Evolutionary conservation across 2,329 filamentous ascomycete species (phyloP).

Genomic region (Juglanconis juglandina): DNA sequence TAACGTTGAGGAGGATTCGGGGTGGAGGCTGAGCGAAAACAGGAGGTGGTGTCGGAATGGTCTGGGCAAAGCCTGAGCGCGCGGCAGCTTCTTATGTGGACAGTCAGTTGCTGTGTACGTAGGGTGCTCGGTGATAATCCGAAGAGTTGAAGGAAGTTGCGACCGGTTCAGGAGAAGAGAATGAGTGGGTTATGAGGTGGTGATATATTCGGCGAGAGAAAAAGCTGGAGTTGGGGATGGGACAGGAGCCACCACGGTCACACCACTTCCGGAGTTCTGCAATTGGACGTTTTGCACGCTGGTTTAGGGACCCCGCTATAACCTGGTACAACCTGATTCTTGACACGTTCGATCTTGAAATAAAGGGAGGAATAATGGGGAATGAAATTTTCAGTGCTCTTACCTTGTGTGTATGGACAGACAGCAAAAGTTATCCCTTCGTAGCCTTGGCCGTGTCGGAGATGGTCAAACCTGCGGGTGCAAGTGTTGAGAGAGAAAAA

Average conservation of each 20-base stretch:
- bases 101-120: not conserved
- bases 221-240: conserved; percentile 11
- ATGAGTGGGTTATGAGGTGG: conserved; percentile 17
- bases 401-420: not conserved
- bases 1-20: not conserved
- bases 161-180: not conserved
- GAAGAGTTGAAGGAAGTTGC: conserved; percentile 11
- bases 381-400: not conserved
- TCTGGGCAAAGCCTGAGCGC: not conserved
- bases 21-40: not conserved
- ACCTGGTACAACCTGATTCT: conserved; percentile 2
- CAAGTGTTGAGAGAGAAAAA: conserved; percentile 1
- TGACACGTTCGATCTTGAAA: not conserved
- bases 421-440: not conserved
- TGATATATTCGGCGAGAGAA: conserved; percentile 16
- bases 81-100: not conserved
- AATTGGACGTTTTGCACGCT: not conserved
- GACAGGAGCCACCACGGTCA: conserved; percentile 3
- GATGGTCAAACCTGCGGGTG: not conserved
- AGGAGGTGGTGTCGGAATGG: not conserved
- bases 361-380: not conserved
- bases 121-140: conserved; percentile 10
- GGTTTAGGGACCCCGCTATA: conserved; percentile 4
- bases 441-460: not conserved
- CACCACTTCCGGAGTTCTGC: not conserved